Conservation (phyloP, 2,329 filamentous ascomycete species). For the Lecanicillium sp. region DNA sequence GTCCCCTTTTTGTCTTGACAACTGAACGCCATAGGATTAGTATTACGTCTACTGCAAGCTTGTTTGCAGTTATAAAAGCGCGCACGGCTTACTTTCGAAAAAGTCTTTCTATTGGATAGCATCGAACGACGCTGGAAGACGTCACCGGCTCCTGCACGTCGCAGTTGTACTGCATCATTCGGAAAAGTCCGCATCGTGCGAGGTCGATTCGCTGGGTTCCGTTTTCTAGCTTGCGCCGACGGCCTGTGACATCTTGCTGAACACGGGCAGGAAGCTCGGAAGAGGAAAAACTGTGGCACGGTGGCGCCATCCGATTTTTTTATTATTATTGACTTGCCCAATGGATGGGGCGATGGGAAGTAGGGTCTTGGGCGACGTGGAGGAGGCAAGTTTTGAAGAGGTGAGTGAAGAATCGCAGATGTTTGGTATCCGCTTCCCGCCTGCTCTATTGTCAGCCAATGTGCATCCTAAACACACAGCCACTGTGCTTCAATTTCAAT, state of each 20-base stretch:
- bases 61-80: background rate
- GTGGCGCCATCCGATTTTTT: slow-evolving; percentile 47
- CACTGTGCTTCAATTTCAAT: no score
- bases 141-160: slow-evolving; percentile 39
- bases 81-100: slow-evolving; percentile 47
- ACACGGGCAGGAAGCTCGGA: slow-evolving; percentile 39
- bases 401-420: slow-evolving; percentile 29
- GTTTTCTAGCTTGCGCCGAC: slow-evolving; percentile 41
- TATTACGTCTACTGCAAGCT: slow-evolving; percentile 1
- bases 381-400: slow-evolving; percentile 51
- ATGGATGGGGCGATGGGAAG: slow-evolving; percentile 37
- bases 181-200: slow-evolving; percentile 44
- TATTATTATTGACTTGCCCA: slow-evolving; percentile 4
- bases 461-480: no score
- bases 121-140: slow-evolving; percentile 39
- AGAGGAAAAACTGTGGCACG: slow-evolving; percentile 45
- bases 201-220: slow-evolving; percentile 37
- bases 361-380: slow-evolving; percentile 44
- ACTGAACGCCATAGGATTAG: slow-evolving; percentile 25
- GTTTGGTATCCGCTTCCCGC: slow-evolving; percentile 6
- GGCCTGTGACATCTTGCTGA: slow-evolving; percentile 39
- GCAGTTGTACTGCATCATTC: slow-evolving; percentile 55
- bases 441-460: background rate
- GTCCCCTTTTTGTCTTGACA: slow-evolving; percentile 48
- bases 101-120: slow-evolving; percentile 49